Evolutionary conservation across 371 early-diverging fungal genomes (phyloP), one percentile per base, ranked within the genome.

Genomic region (Catenaria anguillulae): DNA sequence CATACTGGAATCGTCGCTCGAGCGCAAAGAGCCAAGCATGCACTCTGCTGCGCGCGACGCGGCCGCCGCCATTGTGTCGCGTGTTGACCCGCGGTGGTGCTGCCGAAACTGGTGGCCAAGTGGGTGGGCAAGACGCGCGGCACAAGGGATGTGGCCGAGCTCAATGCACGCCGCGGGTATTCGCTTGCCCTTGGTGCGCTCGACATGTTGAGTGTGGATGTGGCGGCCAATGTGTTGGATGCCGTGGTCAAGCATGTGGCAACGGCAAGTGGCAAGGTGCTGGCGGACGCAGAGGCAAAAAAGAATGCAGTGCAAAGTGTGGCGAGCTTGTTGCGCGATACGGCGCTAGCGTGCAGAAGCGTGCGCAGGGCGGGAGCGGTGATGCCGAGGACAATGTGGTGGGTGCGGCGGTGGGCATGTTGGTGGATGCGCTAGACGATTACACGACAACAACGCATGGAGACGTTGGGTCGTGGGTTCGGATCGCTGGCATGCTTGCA

Each of bases 381-480:
- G n/a, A n/a, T n/a, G n/a, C n/a, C n/a, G n/a, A n/a, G 36, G 13
- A 40, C 37, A 45, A 33, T 24, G 13, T 21, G 24, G 29, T 80
- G 36, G 63, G 66, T n/a, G 54, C 36, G 4, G 63, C 84, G 12
- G 40, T 83, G 19, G 58, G 69, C 0, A 66, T 76, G 2, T 70
- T 83, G 31, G 62, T 81, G 29, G 63, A 52, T 0, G 88, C 86
- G 17, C 70, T 93, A 55, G 73, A 81, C 13, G 96, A 97, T 68
- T 92, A 93, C 65, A 84, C 83, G 48, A 80, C 80, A 1, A 93
- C 95, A 64, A 82, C 84, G 42, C 84, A 94, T 33, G 97, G 97
- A 23, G 97, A 97, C 71, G 88, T 97, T 21, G 97, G 97, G 0
- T 92, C 93, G 0, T 90, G 91, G 88, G 82, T 91, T 8, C 88